A percentile compares a stretch with the other conserved stretches of the same genome.
phyloP scores from a whole-genome alignment of 2,329 filamentous ascomycete species.

The Calonectria leucothoes region DNA sequence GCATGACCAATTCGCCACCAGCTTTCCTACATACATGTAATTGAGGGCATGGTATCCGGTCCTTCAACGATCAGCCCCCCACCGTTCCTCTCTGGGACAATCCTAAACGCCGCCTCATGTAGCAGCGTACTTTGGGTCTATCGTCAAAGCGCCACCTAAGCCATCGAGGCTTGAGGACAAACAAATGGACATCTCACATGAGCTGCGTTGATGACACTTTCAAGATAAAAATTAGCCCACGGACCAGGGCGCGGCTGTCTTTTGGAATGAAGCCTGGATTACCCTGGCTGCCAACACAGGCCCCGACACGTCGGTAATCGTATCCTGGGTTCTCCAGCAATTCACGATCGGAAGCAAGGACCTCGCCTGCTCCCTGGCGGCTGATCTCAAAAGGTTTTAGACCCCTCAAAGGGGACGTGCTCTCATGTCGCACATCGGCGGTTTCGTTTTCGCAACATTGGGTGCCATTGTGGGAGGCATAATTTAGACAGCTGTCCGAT shows the following conservation, averaged over 20 bases:
- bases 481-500: not conserved
- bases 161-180: not conserved
- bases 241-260: not conserved
- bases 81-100: slow-evolving; percentile 4
- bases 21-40: not conserved
- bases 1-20: not conserved
- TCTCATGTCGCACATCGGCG: slow-evolving; percentile 8
- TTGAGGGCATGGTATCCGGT: not conserved
- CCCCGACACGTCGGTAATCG: slow-evolving; percentile 17
- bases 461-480: not conserved
- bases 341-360: slow-evolving; percentile 32
- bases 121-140: not conserved
- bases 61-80: not conserved
- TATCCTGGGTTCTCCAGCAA: slow-evolving; percentile 19
- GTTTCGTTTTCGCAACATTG: not conserved
- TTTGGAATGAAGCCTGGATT: slow-evolving; percentile 10
- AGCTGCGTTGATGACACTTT: not conserved
- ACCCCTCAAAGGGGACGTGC: slow-evolving; percentile 18
- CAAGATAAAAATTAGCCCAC: not conserved
- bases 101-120: slow-evolving; percentile 13
- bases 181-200: not conserved
- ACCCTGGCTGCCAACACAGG: slow-evolving; percentile 17
- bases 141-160: not conserved
- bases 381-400: slow-evolving; percentile 32
- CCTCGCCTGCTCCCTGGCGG: slow-evolving; percentile 34